phyloP scores from a whole-genome alignment of 1,139 yeast genomes.

The Magnusiomyces tetraspermus region DNA sequence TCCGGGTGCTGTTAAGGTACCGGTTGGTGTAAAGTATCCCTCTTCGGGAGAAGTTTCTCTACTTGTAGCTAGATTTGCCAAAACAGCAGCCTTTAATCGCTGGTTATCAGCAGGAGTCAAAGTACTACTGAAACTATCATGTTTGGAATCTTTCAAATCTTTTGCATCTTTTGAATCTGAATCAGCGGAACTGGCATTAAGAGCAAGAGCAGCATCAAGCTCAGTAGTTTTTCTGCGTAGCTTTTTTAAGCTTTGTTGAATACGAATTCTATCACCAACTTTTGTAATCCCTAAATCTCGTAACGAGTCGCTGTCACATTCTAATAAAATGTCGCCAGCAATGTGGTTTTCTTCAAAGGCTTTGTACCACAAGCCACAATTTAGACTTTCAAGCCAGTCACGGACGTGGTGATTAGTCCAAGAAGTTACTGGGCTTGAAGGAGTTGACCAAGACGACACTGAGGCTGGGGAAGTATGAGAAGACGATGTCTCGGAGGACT shows the following conservation, averaged over 20 bases:
- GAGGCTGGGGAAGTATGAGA: conserved; percentile 9
- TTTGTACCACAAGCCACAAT: conserved; percentile 21
- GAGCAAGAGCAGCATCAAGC: neutral
- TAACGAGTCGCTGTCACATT: conserved; percentile 59
- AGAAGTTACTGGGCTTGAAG: conserved; percentile 11
- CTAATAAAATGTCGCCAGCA: conserved; percentile 49
- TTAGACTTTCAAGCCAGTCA: conserved; percentile 29
- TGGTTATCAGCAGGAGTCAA: neutral
- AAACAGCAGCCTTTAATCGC: neutral
- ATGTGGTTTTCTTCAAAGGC: conserved; percentile 40
- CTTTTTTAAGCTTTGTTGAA: conserved; percentile 42
- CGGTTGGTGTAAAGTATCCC: conserved; percentile 1
- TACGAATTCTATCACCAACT: conserved; percentile 72
- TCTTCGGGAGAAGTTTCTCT: neutral
- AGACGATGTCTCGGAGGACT: conserved; percentile 1
- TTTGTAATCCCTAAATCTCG: conserved; percentile 65
- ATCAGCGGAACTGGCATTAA: neutral
- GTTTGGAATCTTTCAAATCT: neutral
- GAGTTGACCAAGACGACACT: conserved; percentile 10
- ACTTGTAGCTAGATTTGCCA: neutral
- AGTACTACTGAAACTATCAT: neutral
- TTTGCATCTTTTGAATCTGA: neutral
- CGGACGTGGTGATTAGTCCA: conserved; percentile 30
- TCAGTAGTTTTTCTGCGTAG: conserved; percentile 14
- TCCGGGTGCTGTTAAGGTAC: no score